Evolutionary conservation across 1,139 yeast genomes (phyloP).

Genomic region (Lodderomyces metapsilosis): DNA sequence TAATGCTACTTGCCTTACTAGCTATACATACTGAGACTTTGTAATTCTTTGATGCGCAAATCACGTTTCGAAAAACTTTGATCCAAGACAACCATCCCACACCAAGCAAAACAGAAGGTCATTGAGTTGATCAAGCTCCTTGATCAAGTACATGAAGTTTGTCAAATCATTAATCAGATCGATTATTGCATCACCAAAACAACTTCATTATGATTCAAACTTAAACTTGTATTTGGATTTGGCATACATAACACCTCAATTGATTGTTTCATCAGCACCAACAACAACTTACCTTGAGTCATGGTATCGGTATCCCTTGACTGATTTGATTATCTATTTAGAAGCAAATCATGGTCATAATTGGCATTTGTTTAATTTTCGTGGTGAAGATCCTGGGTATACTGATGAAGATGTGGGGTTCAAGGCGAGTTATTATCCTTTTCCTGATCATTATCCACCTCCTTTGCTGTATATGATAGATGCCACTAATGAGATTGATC

Average conservation of each 20-base stretch:
- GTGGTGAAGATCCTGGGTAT: constrained; percentile 59
- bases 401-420: constrained; percentile 35
- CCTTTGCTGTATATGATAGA: constrained; percentile 50
- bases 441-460: constrained; percentile 81
- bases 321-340: constrained; percentile 52
- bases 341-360: constrained; percentile 45
- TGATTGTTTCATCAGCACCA: constrained; percentile 78
- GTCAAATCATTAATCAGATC: constrained; percentile 18
- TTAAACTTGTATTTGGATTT: constrained; percentile 48
- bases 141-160: constrained; percentile 5
- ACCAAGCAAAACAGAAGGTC: no score
- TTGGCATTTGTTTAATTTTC: constrained; percentile 77
- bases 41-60: no score
- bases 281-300: constrained; percentile 42
- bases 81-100: no score
- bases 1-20: no score
- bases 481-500: constrained; percentile 46
- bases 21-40: no score
- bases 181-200: constrained; percentile 26
- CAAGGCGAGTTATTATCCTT: constrained; percentile 45
- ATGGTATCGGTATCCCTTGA: constrained; percentile 55
- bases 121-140: not conserved
- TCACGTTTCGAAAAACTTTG: no score
- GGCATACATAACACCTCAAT: constrained; percentile 57
- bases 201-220: constrained; percentile 18